Conservation (phyloP, 2,329 filamentous ascomycete species). For the Aspergillus puulaauensis region DNA sequence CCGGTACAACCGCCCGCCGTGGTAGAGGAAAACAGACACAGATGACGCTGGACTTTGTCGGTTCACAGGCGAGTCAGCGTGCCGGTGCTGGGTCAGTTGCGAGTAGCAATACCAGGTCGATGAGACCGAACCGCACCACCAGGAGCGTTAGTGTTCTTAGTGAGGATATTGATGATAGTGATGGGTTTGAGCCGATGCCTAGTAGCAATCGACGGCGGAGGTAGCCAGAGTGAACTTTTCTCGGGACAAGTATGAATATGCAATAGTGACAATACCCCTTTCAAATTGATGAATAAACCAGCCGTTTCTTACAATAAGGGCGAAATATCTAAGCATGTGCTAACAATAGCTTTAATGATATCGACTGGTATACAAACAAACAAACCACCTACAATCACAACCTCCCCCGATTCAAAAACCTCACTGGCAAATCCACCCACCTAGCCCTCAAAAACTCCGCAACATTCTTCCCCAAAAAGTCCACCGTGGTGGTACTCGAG, state of each 20-base stretch:
- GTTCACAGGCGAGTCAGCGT: constrained; percentile 36
- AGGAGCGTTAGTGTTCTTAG: constrained; percentile 37
- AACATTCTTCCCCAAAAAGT: constrained; percentile 41
- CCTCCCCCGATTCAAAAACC: constrained; percentile 28
- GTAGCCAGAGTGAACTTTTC: constrained; percentile 7
- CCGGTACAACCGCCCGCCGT: constrained; percentile 27
- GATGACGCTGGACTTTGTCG: constrained; percentile 43
- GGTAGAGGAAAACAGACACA: constrained; percentile 33
- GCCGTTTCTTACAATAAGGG: background rate
- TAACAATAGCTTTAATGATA: too few relatives aligned
- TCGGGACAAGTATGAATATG: background rate
- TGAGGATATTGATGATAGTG: constrained; percentile 44
- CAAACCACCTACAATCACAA: constrained; percentile 17
- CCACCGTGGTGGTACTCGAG: constrained; percentile 31
- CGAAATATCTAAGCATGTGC: too few relatives aligned
- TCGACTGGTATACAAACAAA: too few relatives aligned
- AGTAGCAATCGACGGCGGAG: constrained; percentile 24
- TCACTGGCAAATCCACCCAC: constrained; percentile 34
- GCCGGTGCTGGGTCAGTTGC: constrained; percentile 16
- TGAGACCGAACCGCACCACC: constrained; percentile 31
- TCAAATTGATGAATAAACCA: background rate
- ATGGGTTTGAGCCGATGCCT: constrained; percentile 47
- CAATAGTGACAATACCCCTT: background rate
- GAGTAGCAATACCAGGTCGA: constrained; percentile 6
- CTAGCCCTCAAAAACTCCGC: constrained; percentile 35